Evolutionary conservation across 73 alveolate species (phyloP), one percentile per base, ranked within the genome.

Genomic region (Urostyla sp.): DNA sequence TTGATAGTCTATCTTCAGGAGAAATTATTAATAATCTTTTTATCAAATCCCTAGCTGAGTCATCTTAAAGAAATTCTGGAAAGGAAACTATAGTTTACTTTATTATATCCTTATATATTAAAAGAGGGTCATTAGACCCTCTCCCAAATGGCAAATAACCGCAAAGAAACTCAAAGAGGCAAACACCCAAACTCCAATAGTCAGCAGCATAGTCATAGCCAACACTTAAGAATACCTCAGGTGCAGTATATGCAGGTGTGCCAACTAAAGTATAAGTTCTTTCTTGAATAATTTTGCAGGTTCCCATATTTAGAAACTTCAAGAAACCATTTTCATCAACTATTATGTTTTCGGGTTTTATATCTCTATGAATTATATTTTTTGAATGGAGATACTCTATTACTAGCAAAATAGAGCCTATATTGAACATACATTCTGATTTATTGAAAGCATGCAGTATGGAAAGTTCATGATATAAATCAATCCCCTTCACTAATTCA

Each of bases 311-410:
- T 23, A 87, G 67, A 20, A 93, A 27, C 50, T 90, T 93, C 0
- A 90, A 18, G 55, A 86, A 90, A 13, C 96, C 98, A 21, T 84
- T 82, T 26, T 72, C 75, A 50, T 76, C 96, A 18, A 87, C 57
- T 82, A 90, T 87, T 6, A 92, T 56, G 59, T 90, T 92, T 69
- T 90, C 96, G 8, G 98, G 98, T 31, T 90, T 92, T 11, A 92
- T 55, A 49, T 92, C 98, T 52, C 98, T 36, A 38, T 92, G 85
- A 7, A 90, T 60, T 23, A 92, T 86, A 27, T 84, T 75, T 28
- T 94, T 72, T 3, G 50, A 49, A 66, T 92, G 98, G 43, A 88
- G 57, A 57, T 94, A 91, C 49, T 93, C 96, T 13, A 93, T 75
- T 21, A 90, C 93, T 7, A 85, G 63, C 73, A 91, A 32, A 15